Evolutionary conservation across 345 rosid species (phyloP).

Genomic region (Citrus glauca): DNA sequence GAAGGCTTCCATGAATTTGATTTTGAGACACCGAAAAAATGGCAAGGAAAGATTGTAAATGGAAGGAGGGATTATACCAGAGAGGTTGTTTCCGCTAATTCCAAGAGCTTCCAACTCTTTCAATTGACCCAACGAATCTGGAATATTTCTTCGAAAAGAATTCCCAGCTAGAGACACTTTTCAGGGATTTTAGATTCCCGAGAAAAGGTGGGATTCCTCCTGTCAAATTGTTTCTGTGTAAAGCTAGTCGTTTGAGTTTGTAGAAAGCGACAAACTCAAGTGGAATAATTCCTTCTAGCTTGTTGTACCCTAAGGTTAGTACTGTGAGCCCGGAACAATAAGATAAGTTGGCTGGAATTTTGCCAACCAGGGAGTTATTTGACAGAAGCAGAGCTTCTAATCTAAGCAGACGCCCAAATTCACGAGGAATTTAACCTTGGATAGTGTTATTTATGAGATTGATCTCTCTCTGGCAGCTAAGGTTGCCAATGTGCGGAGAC

Average conservation of each 20-base stretch:
- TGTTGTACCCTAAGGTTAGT: no score
- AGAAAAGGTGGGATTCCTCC: conserved; percentile 6
- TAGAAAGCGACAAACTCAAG: no score
- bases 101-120: neutral
- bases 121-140: neutral
- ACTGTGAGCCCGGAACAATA: no score
- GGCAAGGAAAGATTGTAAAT: neutral
- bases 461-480: conserved; percentile 11
- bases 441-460: conserved; percentile 2
- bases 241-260: neutral
- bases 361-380: no score
- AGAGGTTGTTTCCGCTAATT: conserved; percentile 4
- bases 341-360: no score
- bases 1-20: no score
- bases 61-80: conserved; percentile 3
- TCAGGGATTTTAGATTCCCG: conserved; percentile 22
- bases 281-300: no score
- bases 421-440: no score
- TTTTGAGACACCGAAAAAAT: no score
- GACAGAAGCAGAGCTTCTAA: no score
- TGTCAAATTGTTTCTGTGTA: neutral
- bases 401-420: no score
- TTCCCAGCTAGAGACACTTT: neutral
- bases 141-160: neutral
- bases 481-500: conserved; percentile 6